Evolutionary conservation across 768 basidiomycete genomes (phyloP).

Genomic region (Naganishia antarctica): DNA sequence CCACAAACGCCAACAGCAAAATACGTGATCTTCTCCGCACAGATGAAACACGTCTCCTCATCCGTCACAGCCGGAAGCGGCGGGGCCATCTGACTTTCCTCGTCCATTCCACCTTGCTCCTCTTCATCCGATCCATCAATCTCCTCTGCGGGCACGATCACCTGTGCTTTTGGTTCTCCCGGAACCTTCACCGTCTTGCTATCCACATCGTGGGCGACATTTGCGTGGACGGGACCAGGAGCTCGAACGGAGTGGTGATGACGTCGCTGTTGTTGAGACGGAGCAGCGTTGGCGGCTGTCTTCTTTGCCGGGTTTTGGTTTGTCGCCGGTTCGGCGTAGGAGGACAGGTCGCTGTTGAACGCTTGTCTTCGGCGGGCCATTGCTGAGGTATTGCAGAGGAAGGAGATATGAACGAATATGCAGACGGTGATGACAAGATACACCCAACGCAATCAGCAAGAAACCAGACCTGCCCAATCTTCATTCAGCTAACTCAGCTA

Average conservation of each 20-base stretch:
- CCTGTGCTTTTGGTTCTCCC: slow-evolving; percentile 12
- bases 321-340: slow-evolving; percentile 4
- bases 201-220: slow-evolving; percentile 2
- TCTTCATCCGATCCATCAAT: neutral
- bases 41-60: slow-evolving; percentile 70
- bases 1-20: slow-evolving; percentile 84
- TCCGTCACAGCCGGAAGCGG: slow-evolving; percentile 27
- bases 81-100: slow-evolving; percentile 23
- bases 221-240: slow-evolving; percentile 2
- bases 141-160: neutral
- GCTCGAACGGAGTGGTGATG: neutral
- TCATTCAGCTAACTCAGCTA: no score
- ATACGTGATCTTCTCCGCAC: slow-evolving; percentile 87
- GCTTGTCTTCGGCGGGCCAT: slow-evolving; percentile 27
- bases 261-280: neutral
- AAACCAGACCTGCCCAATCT: no score
- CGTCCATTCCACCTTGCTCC: neutral
- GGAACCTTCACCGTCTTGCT: neutral
- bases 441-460: no score
- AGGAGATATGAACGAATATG: no score
- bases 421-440: no score
- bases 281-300: slow-evolving; percentile 10
- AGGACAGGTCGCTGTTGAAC: slow-evolving; percentile 21
- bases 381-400: neutral
- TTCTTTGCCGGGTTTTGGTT: slow-evolving; percentile 14